These are phyloP conservation scores for Leishmania mexicana DNA, from an alignment of 208 protist species.

Conservation along the genomic window DNA sequence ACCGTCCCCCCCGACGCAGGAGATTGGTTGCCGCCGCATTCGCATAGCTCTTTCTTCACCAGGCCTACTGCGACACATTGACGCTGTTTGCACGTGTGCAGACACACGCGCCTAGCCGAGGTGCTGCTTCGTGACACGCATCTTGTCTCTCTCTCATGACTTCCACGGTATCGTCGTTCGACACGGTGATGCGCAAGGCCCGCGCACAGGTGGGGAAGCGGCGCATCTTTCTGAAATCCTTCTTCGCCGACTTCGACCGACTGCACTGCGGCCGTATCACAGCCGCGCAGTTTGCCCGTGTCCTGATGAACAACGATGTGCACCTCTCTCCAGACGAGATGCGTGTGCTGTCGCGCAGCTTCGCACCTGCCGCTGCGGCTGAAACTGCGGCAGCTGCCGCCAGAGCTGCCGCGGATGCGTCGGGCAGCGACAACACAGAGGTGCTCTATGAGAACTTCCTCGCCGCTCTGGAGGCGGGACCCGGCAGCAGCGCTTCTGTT, in stretches of 20 bases:
- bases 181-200: slow-evolving; percentile 46
- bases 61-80: neutral
- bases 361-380: slow-evolving; percentile 18
- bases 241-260: slow-evolving; percentile 87
- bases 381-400: slow-evolving; percentile 4
- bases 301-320: slow-evolving; percentile 59
- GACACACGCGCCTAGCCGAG: neutral
- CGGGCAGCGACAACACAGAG: slow-evolving; percentile 7
- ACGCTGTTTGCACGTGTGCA: neutral
- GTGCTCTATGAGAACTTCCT: slow-evolving; percentile 66
- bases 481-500: slow-evolving; percentile 23
- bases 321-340: slow-evolving; percentile 55
- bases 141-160: slow-evolving; percentile 5
- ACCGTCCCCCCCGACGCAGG: neutral
- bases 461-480: slow-evolving; percentile 36
- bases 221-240: slow-evolving; percentile 77
- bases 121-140: neutral
- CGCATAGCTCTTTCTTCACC: neutral
- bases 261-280: slow-evolving; percentile 82
- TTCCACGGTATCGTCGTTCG: neutral
- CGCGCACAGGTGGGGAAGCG: slow-evolving; percentile 57
- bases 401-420: neutral
- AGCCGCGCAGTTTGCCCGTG: slow-evolving; percentile 70
- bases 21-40: neutral
- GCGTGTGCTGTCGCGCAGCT: slow-evolving; percentile 35